These are phyloP conservation scores for Penicillium sp. DNA, from an alignment of 2,329 filamentous ascomycete genomes.

Conservation along the genomic window DNA sequence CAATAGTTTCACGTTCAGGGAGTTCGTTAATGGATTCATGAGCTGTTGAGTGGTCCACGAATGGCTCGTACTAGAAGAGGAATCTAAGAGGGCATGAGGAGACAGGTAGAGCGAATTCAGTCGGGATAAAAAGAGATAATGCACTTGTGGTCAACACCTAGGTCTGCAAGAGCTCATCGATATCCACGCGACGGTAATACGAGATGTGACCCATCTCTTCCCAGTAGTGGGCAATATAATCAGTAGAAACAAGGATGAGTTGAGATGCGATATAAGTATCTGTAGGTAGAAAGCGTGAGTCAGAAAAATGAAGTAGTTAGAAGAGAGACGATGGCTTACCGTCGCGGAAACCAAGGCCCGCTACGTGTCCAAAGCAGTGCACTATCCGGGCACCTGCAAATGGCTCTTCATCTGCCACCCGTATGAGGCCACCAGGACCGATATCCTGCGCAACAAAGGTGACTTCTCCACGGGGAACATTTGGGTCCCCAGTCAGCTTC, in stretches of 20 bases:
- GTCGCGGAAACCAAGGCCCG: conserved; percentile 68
- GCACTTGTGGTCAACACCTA: conserved; percentile 18
- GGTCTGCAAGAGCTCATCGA: conserved; percentile 43
- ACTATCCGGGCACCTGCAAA: conserved; percentile 79
- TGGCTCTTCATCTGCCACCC: conserved; percentile 65
- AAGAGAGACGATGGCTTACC: conserved; percentile 57
- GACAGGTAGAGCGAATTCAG: background rate
- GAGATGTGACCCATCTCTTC: conserved; percentile 54
- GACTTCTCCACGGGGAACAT: conserved; percentile 83
- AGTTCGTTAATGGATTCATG: background rate
- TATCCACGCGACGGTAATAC: conserved; percentile 49
- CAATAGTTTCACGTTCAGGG: background rate
- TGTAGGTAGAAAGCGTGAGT: conserved; percentile 21
- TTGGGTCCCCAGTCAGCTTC: conserved; percentile 89
- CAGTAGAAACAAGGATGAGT: conserved; percentile 75
- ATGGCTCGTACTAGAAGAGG: background rate
- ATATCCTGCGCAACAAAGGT: conserved; percentile 82
- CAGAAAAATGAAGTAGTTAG: background rate
- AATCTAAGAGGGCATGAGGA: background rate
- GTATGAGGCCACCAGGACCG: conserved; percentile 65
- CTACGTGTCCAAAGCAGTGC: conserved; percentile 75
- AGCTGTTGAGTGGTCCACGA: background rate
- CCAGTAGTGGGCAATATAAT: conserved; percentile 84
- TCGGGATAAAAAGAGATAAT: background rate
- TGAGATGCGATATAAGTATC: conserved; percentile 69